A percentile compares a stretch with the other conserved stretches of the same genome.
phyloP scores from a whole-genome alignment of 148 eudicot genomes.

The Cornus controversa region DNA sequence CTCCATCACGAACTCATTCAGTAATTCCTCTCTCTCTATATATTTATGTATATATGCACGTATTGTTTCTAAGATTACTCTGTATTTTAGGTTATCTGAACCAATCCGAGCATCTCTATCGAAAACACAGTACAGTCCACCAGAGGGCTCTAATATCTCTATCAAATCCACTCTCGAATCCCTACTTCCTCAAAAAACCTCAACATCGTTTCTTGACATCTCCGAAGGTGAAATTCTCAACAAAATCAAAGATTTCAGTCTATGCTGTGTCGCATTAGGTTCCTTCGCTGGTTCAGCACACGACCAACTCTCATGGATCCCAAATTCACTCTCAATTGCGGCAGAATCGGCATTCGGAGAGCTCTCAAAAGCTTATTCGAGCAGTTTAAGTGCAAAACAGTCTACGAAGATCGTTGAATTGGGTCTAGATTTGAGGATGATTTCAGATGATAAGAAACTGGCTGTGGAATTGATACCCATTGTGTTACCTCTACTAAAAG shows the following conservation, averaged over 20 bases:
- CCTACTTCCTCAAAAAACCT: constrained; percentile 43
- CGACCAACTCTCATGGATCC: constrained; percentile 61
- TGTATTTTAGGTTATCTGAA: constrained; percentile 48
- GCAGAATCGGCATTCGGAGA: constrained; percentile 52
- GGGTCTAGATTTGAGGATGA: constrained; percentile 30
- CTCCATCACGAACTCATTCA: constrained; percentile 31
- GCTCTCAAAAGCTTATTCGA: constrained; percentile 34
- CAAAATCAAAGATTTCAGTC: constrained; percentile 47
- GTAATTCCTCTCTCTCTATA: constrained; percentile 29
- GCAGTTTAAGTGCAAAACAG: constrained; percentile 15
- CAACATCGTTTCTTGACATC: constrained; percentile 12
- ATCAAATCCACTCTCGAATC: constrained; percentile 64
- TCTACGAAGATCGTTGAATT: constrained; percentile 27
- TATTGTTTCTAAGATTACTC: background rate
- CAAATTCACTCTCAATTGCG: constrained; percentile 36
- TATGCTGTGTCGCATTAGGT: constrained; percentile 65
- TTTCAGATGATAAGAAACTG: constrained; percentile 45
- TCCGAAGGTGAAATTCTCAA: constrained; percentile 18
- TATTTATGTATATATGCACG: background rate
- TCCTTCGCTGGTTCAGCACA: constrained; percentile 43
- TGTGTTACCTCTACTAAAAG: constrained; percentile 65
- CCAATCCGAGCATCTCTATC: constrained; percentile 52
- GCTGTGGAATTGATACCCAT: constrained; percentile 65
- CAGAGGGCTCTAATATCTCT: constrained; percentile 49
- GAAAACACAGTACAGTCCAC: constrained; percentile 51